Conservation (phyloP, 2,329 filamentous ascomycete genomes). For the Neofusicoccum laricinum region DNA sequence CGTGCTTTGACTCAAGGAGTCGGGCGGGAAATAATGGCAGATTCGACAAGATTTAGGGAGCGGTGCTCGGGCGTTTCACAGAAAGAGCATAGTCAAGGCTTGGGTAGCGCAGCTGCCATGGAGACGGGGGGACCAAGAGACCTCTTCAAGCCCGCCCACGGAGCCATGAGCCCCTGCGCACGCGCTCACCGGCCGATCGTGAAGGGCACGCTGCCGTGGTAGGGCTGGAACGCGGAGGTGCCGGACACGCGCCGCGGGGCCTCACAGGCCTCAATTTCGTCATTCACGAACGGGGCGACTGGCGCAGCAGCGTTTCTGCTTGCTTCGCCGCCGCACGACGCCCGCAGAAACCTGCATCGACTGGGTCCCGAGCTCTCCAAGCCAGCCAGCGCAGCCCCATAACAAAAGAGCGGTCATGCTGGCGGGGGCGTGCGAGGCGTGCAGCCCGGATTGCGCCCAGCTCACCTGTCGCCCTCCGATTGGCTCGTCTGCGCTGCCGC, state of each 20-base stretch:
- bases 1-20: constrained; percentile 6
- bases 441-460: not conserved
- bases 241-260: not conserved
- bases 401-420: constrained; percentile 9
- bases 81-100: constrained; percentile 9
- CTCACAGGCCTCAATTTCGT: not conserved
- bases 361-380: not conserved
- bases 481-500: constrained; percentile 1
- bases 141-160: not conserved
- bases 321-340: not conserved
- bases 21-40: constrained; percentile 14
- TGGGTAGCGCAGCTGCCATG: constrained; percentile 14
- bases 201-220: constrained; percentile 3
- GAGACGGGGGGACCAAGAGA: not conserved
- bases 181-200: constrained; percentile 4
- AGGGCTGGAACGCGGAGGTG: constrained; percentile 16
- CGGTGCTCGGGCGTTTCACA: constrained; percentile 16
- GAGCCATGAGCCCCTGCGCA: constrained; percentile 5
- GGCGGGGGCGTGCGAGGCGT: constrained; percentile 13
- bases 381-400: not conserved
- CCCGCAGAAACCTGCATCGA: not conserved
- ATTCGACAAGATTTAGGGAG: constrained; percentile 15
- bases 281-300: not conserved
- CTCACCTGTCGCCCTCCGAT: not conserved
- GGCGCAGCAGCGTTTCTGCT: not conserved